These are phyloP conservation scores for Ustilago shanxiensis DNA, from an alignment of 1,284 basidiomycete genomes.

Conservation along the genomic window DNA sequence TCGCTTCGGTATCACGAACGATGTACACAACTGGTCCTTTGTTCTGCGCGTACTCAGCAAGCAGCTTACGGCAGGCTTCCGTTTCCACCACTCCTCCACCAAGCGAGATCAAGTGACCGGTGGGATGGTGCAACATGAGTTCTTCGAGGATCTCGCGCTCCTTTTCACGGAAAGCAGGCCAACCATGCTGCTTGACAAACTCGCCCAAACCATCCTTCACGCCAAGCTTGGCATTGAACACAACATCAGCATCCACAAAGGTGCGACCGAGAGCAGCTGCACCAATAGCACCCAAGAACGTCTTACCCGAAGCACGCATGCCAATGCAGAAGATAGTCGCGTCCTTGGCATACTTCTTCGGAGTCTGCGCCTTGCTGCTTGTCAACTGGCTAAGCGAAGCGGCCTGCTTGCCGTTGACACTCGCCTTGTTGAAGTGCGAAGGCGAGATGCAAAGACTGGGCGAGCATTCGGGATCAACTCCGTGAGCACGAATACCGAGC, in stretches of 20 bases:
- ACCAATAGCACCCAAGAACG: constrained; percentile 85
- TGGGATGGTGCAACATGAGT: constrained; percentile 64
- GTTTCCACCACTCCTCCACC: constrained; percentile 96
- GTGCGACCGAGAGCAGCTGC: constrained; percentile 81
- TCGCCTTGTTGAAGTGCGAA: constrained; percentile 60
- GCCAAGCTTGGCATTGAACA: constrained; percentile 78
- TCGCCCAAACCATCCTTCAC: constrained; percentile 75
- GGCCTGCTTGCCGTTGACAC: constrained; percentile 19
- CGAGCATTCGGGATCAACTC: constrained; percentile 77
- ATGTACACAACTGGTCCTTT: constrained; percentile 80
- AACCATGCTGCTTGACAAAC: constrained; percentile 83
- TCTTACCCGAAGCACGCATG: constrained; percentile 98
- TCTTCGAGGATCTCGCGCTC: constrained; percentile 70
- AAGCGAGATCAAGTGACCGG: constrained; percentile 76
- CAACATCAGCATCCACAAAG: constrained; percentile 88
- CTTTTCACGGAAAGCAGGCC: constrained; percentile 79
- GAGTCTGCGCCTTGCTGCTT: constrained; percentile 40
- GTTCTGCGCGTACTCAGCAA: constrained; percentile 78
- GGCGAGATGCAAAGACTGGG: constrained; percentile 54
- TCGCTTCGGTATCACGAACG: constrained; percentile 78
- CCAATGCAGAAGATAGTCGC: constrained; percentile 88
- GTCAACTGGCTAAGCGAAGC: constrained; percentile 26
- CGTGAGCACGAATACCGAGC: constrained; percentile 90
- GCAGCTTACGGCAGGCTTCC: constrained; percentile 74
- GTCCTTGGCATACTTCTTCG: constrained; percentile 71